phyloP scores from a whole-genome alignment of 2,329 filamentous ascomycete species.

The Esteya vermicola region DNA sequence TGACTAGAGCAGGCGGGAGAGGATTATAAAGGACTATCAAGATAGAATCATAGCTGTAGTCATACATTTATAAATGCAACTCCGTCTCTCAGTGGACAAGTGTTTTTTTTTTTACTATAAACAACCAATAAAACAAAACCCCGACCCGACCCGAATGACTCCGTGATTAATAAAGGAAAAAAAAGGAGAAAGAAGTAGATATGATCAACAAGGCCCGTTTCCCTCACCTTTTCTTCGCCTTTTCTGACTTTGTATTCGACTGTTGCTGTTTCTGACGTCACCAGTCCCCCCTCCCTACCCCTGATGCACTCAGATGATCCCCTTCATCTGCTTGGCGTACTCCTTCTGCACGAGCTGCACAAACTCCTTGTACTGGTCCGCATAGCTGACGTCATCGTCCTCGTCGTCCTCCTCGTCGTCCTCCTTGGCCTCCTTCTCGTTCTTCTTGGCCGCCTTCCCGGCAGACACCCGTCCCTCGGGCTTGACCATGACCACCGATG shows the following conservation, averaged over 20 bases:
- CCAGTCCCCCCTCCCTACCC: no score
- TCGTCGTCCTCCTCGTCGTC: constrained; percentile 30
- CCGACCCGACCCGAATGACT: no score
- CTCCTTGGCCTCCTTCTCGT: constrained; percentile 42
- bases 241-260: no score
- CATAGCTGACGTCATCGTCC: constrained; percentile 44
- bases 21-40: neutral
- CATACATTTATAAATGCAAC: no score
- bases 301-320: constrained; percentile 13
- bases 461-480: constrained; percentile 13
- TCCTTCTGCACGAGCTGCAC: constrained; percentile 55
- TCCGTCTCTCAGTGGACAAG: no score
- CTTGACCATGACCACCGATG: constrained; percentile 80
- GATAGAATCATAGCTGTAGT: neutral
- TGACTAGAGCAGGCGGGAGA: constrained; percentile 45
- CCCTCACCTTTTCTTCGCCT: no score
- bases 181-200: neutral
- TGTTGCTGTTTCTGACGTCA: no score
- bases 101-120: no score
- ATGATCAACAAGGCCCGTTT: no score
- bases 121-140: no score
- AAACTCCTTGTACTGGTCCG: constrained; percentile 48
- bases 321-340: constrained; percentile 37
- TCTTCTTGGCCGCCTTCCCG: constrained; percentile 21
- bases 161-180: neutral